phyloP scores from a whole-genome alignment of 192 early-diverging fungal species.

The Funneliformis geosporum region DNA sequence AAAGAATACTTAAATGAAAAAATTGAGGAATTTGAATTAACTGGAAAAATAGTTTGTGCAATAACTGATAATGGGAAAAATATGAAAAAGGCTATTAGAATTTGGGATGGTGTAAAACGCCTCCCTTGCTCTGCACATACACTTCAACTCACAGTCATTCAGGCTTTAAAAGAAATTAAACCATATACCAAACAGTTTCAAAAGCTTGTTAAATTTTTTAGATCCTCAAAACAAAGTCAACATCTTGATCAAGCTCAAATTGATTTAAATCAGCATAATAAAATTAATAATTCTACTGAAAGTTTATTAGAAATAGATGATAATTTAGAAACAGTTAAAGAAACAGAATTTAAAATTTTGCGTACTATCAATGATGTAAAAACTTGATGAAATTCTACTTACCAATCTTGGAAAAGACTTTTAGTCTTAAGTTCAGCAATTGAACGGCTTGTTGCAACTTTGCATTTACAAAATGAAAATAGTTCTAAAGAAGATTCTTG shows the following conservation, averaged over 20 bases:
- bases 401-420: not conserved
- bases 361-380: not conserved
- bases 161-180: slow-evolving; percentile 12
- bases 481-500: not conserved
- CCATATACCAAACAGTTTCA: not conserved
- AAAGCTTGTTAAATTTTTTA: slow-evolving; percentile 15
- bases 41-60: slow-evolving; percentile 15
- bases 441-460: not conserved
- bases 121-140: slow-evolving; percentile 16
- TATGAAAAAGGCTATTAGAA: slow-evolving; percentile 19
- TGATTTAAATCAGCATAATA: slow-evolving; percentile 1
- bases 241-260: slow-evolving; percentile 8
- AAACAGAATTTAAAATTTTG: slow-evolving; percentile 12
- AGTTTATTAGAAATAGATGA: not conserved
- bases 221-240: slow-evolving; percentile 10
- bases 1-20: not conserved
- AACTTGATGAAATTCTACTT: not conserved
- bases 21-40: not conserved
- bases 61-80: slow-evolving; percentile 10
- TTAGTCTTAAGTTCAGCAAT: not conserved
- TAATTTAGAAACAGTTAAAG: not conserved
- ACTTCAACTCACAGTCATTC: slow-evolving; percentile 7
- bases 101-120: not conserved
- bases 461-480: not conserved
- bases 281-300: not conserved